phyloP scores from a whole-genome alignment of 495 filamentous ascomycete species.

The Aspergillus avenaceus region DNA sequence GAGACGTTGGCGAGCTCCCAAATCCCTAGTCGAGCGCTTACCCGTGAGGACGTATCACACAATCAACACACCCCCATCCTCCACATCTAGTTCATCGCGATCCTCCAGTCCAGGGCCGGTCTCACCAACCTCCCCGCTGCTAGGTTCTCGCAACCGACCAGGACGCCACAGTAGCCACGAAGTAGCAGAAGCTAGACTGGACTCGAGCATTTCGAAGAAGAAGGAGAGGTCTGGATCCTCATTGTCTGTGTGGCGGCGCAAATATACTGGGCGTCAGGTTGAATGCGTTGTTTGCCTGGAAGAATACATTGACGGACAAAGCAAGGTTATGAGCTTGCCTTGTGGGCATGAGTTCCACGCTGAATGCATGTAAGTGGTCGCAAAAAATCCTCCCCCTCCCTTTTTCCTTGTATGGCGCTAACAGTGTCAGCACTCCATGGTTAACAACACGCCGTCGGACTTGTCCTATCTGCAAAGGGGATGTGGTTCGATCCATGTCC shows the following conservation, averaged over 20 bases:
- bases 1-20: constrained; percentile 90
- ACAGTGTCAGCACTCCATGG: constrained; percentile 80
- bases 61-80: constrained; percentile 58
- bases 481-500: constrained; percentile 71
- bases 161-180: constrained; percentile 60
- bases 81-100: constrained; percentile 48
- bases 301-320: constrained; percentile 94
- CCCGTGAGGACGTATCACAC: constrained; percentile 94
- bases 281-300: constrained; percentile 98
- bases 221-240: constrained; percentile 46
- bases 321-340: constrained; percentile 93
- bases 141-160: constrained; percentile 31
- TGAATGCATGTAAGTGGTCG: constrained; percentile 88
- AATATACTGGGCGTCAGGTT: constrained; percentile 80
- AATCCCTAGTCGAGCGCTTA: constrained; percentile 90
- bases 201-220: constrained; percentile 30
- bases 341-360: constrained; percentile 98
- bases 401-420: constrained; percentile 7
- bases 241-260: constrained; percentile 62
- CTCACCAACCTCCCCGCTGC: constrained; percentile 72
- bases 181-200: constrained; percentile 48
- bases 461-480: constrained; percentile 96
- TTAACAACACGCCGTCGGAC: constrained; percentile 89
- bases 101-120: constrained; percentile 48
- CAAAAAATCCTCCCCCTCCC: not conserved